Evolutionary conservation across 2,329 filamentous ascomycete species (phyloP).

Genomic region (Fusarium cicatricum): DNA sequence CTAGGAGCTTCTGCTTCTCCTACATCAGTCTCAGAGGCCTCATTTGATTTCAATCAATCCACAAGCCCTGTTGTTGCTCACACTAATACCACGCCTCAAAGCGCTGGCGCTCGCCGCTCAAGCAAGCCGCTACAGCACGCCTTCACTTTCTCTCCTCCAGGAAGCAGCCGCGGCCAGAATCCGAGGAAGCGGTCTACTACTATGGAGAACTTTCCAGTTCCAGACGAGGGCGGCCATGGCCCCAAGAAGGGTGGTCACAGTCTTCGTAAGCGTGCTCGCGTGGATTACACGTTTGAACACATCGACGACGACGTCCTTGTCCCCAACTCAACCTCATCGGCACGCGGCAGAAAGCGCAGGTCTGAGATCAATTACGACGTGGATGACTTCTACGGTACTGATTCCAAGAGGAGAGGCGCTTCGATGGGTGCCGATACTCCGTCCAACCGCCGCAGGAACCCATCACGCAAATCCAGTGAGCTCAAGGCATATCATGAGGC

Average conservation of each 20-base stretch:
- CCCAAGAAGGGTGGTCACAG: slow-evolving; percentile 67
- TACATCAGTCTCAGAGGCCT: slow-evolving; percentile 44
- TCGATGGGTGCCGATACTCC: slow-evolving; percentile 49
- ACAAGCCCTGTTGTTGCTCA: slow-evolving; percentile 46
- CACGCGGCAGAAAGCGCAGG: slow-evolving; percentile 50
- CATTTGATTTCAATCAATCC: slow-evolving; percentile 44
- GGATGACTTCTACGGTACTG: slow-evolving; percentile 44
- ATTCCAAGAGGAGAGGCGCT: slow-evolving; percentile 49
- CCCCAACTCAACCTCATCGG: slow-evolving; percentile 46
- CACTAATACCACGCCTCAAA: slow-evolving; percentile 46
- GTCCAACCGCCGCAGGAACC: slow-evolving; percentile 51
- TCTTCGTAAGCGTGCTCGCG: slow-evolving; percentile 62
- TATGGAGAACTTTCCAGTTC: slow-evolving; percentile 51
- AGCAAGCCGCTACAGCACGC: slow-evolving; percentile 49
- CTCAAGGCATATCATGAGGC: slow-evolving; percentile 44
- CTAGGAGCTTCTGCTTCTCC: slow-evolving; percentile 47
- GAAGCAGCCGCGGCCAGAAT: slow-evolving; percentile 41
- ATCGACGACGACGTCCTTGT: slow-evolving; percentile 57
- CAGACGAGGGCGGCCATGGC: slow-evolving; percentile 57
- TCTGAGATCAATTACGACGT: slow-evolving; percentile 47
- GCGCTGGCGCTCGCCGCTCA: slow-evolving; percentile 43
- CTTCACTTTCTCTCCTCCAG: slow-evolving; percentile 50
- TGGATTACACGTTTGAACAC: slow-evolving; percentile 66
- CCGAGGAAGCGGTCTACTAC: slow-evolving; percentile 55
- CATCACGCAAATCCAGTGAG: slow-evolving; percentile 50